phyloP scores from a whole-genome alignment of 2,329 filamentous ascomycete species.

The Fusarium austroafricanum region DNA sequence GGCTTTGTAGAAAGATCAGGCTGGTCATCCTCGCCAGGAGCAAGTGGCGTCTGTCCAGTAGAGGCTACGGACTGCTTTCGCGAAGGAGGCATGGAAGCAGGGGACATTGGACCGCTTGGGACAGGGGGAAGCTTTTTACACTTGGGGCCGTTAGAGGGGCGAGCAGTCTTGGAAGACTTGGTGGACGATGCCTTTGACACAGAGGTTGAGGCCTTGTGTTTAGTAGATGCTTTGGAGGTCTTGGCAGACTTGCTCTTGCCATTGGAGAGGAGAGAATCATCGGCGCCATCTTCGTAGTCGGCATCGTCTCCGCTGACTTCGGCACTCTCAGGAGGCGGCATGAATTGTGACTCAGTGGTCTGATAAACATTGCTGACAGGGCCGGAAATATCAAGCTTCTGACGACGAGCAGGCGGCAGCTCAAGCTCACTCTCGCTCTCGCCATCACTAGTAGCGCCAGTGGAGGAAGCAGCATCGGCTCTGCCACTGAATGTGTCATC shows the following conservation, averaged over 20 bases:
- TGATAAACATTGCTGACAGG: constrained; percentile 61
- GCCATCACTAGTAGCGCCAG: constrained; percentile 83
- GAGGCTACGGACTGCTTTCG: constrained; percentile 82
- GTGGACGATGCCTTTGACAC: constrained; percentile 49
- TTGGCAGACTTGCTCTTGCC: constrained; percentile 56
- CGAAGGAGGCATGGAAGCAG: constrained; percentile 75
- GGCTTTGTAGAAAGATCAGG: constrained; percentile 95
- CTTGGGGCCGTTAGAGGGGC: constrained; percentile 56
- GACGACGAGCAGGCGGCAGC: constrained; percentile 67
- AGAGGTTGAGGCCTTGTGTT: constrained; percentile 54
- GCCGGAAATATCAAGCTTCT: constrained; percentile 63
- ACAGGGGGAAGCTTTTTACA: constrained; percentile 62
- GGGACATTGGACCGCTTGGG: constrained; percentile 66
- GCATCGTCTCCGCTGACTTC: constrained; percentile 52
- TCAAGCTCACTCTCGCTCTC: constrained; percentile 76
- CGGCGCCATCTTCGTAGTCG: constrained; percentile 49
- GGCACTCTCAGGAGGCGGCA: constrained; percentile 62
- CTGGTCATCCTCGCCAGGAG: constrained; percentile 82
- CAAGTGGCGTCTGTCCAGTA: constrained; percentile 58
- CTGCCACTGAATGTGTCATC: constrained; percentile 94
- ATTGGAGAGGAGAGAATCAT: constrained; percentile 52
- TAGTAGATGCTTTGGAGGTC: constrained; percentile 55
- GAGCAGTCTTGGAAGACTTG: constrained; percentile 59
- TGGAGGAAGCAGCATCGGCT: constrained; percentile 86
- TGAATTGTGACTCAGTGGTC: constrained; percentile 65